phyloP scores from a whole-genome alignment of 75 land plant genomes.

The Picea glauca region DNA sequence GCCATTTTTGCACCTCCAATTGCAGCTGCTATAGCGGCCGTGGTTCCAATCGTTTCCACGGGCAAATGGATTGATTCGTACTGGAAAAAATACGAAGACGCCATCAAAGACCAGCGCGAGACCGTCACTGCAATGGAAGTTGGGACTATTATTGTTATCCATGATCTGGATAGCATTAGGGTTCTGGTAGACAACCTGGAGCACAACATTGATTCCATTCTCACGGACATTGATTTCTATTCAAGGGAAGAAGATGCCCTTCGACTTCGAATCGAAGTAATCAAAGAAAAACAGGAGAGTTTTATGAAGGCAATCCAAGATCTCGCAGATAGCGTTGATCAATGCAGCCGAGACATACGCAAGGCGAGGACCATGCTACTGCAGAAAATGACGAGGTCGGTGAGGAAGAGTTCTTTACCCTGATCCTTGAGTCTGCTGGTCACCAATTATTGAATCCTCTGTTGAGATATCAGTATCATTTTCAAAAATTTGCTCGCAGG shows the following conservation, averaged over 20 bases:
- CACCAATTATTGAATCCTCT: no score
- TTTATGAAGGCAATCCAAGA: slow-evolving; percentile 69
- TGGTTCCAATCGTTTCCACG: slow-evolving; percentile 38
- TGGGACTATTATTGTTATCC: slow-evolving; percentile 61
- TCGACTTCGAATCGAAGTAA: slow-evolving; percentile 47
- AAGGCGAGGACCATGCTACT: slow-evolving; percentile 67
- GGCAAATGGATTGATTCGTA: slow-evolving; percentile 79
- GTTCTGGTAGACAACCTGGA: slow-evolving; percentile 43
- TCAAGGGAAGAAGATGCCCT: slow-evolving; percentile 44
- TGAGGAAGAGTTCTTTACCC: not conserved
- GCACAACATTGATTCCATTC: slow-evolving; percentile 38
- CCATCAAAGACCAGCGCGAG: slow-evolving; percentile 62
- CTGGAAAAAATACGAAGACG: slow-evolving; percentile 53
- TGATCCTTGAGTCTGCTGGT: no score
- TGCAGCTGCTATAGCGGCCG: slow-evolving; percentile 44
- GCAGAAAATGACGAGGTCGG: slow-evolving; percentile 49
- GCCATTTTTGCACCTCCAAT: slow-evolving; percentile 61
- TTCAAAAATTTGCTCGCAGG: no score
- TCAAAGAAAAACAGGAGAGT: slow-evolving; percentile 47
- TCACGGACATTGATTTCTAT: slow-evolving; percentile 36
- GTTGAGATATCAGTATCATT: no score
- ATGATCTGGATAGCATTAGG: slow-evolving; percentile 74
- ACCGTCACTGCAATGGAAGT: slow-evolving; percentile 39
- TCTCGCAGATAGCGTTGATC: slow-evolving; percentile 57
- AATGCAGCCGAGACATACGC: slow-evolving; percentile 62